Percentiles rank a stretch among this genome's conserved stretches.
Conservation (phyloP, 2,329 filamentous ascomycete genomes). For the Pezicula rhizophila region DNA sequence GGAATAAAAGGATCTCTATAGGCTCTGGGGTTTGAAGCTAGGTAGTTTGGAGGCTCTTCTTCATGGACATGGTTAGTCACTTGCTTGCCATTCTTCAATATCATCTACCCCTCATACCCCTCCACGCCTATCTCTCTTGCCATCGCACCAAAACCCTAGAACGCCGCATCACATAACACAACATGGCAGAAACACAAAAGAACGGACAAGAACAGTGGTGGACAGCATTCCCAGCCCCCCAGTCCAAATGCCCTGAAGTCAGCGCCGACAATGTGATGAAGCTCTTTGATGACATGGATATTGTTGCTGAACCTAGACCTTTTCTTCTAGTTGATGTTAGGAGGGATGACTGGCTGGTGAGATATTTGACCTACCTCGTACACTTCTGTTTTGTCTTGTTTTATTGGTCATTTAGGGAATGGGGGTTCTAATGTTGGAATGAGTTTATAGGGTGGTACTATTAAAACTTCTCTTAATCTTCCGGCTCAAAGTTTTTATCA, state of each 20-base stretch:
- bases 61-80: no score
- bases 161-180: neutral
- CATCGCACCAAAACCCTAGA: neutral
- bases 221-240: constrained; percentile 35
- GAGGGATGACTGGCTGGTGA: constrained; percentile 42
- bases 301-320: constrained; percentile 24
- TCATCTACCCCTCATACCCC: neutral
- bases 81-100: no score
- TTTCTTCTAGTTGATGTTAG: constrained; percentile 49
- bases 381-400: neutral
- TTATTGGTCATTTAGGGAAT: neutral
- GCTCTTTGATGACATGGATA: constrained; percentile 33
- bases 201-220: constrained; percentile 17
- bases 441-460: constrained; percentile 48
- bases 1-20: no score
- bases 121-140: neutral
- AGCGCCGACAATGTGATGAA: constrained; percentile 34
- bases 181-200: constrained; percentile 3
- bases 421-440: neutral
- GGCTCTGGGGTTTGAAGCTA: no score
- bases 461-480: constrained; percentile 51
- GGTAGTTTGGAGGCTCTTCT: no score
- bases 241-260: constrained; percentile 31
- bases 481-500: constrained; percentile 50
- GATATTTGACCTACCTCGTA: constrained; percentile 1